Conservation (phyloP, 345 rosid species). For the Acer yangbiense region DNA sequence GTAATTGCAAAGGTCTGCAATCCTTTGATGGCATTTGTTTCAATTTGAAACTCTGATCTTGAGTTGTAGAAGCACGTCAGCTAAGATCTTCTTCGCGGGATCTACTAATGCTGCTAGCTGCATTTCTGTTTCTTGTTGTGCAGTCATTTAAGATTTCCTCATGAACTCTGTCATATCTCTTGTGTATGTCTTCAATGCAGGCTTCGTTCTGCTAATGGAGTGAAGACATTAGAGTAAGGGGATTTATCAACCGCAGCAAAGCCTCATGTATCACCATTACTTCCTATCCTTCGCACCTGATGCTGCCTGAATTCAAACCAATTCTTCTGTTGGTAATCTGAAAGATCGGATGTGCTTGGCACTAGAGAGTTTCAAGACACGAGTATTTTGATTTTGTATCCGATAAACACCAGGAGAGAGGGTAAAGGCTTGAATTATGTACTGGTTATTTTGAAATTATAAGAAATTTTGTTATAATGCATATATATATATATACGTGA, state of each 20-base stretch:
- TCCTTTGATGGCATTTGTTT: background rate
- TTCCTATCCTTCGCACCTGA: background rate
- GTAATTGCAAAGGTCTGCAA: background rate
- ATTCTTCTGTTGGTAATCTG: background rate
- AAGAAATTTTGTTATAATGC: too few relatives aligned
- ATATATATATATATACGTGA: too few relatives aligned
- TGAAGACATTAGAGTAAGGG: background rate
- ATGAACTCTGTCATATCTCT: background rate
- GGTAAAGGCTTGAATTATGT: background rate
- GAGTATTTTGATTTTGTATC: background rate
- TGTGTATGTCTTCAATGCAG: background rate
- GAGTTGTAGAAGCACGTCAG: background rate
- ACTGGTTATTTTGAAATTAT: background rate
- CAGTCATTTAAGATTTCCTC: too few relatives aligned
- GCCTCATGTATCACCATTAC: background rate
- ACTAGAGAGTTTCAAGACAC: background rate
- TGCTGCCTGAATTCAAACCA: background rate
- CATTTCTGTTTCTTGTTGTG: background rate
- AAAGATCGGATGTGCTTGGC: background rate
- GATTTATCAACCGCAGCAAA: slow-evolving; percentile 1
- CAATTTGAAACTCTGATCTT: background rate
- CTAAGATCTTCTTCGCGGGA: background rate
- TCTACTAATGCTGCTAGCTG: background rate
- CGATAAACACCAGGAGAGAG: background rate
- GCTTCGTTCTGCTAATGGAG: background rate